phyloP scores from a whole-genome alignment of 495 filamentous ascomycete genomes.

The Friedmanniomyces endolithicus region DNA sequence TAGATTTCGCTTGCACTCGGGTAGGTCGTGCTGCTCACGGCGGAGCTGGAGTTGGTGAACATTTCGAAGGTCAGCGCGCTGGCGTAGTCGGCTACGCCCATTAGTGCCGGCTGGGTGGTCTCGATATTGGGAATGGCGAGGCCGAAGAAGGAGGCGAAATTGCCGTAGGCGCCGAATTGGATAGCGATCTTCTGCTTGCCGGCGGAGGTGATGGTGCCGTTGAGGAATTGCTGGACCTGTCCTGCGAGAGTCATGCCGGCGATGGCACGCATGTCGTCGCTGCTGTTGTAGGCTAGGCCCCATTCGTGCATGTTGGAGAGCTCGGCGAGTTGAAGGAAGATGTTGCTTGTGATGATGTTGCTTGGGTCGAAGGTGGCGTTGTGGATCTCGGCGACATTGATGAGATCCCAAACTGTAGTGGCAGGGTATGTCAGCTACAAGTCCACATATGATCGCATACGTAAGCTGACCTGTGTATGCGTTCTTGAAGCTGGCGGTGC shows the following conservation, averaged over 20 bases:
- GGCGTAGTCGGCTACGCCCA: constrained; percentile 55
- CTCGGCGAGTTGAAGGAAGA: constrained; percentile 45
- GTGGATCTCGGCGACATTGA: constrained; percentile 62
- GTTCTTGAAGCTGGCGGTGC: constrained; percentile 52
- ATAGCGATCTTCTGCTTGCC: constrained; percentile 43
- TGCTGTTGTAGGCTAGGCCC: constrained; percentile 48
- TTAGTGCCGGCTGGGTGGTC: constrained; percentile 33
- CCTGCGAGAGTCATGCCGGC: constrained; percentile 53
- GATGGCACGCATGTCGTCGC: constrained; percentile 48
- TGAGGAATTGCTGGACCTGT: constrained; percentile 46
- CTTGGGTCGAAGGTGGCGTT: constrained; percentile 46
- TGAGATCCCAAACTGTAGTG: constrained; percentile 51
- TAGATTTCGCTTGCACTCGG: constrained; percentile 46
- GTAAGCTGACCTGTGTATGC: constrained; percentile 50
- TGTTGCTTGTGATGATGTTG: constrained; percentile 38
- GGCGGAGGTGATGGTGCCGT: constrained; percentile 35
- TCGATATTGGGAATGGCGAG: constrained; percentile 32
- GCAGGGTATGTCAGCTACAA: background rate
- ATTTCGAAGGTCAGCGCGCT: constrained; percentile 64
- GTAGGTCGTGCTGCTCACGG: constrained; percentile 31
- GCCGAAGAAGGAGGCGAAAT: constrained; percentile 65
- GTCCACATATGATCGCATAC: background rate
- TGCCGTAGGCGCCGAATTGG: constrained; percentile 57
- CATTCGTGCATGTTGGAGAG: constrained; percentile 57
- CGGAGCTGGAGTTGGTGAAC: constrained; percentile 44